Evolutionary conservation across 148 eudicot species (phyloP).

Genomic region (Drosera capensis): DNA sequence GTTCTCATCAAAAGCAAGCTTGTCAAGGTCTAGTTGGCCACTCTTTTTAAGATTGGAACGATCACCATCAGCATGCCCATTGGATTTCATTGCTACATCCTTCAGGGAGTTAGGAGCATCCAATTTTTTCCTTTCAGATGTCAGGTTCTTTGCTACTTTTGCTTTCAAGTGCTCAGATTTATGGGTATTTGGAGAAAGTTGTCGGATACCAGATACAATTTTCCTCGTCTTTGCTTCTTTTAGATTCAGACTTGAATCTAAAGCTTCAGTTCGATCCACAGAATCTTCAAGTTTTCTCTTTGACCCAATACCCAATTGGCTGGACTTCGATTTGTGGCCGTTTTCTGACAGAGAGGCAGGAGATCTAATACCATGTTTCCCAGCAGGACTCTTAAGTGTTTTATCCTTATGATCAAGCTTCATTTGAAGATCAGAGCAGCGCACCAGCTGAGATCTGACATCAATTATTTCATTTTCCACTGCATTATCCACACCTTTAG

Average conservation of each 20-base stretch:
- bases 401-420: too few species aligned
- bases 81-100: conserved; percentile 16
- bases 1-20: conserved; percentile 8
- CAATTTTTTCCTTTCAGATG: conserved; percentile 18
- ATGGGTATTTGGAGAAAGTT: conserved; percentile 15
- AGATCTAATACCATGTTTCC: conserved; percentile 1
- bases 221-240: conserved; percentile 17
- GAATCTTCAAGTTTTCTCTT: conserved; percentile 26
- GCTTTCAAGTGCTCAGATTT: conserved; percentile 12
- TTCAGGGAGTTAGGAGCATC: conserved; percentile 14
- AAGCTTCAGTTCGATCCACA: conserved; percentile 6
- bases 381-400: too few species aligned
- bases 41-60: conserved; percentile 17
- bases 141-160: conserved; percentile 17
- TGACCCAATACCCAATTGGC: conserved; percentile 14
- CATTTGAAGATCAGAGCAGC: too few species aligned
- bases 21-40: conserved; percentile 16
- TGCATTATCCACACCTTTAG: conserved; percentile 21
- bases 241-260: conserved; percentile 10
- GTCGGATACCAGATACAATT: conserved; percentile 15
- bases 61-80: conserved; percentile 17
- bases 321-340: conserved; percentile 22
- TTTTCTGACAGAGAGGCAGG: conserved; percentile 7
- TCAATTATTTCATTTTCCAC: conserved; percentile 11
- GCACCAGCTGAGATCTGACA: background rate